A percentile compares a stretch with the other conserved stretches of the same genome.
Conservation (phyloP, 2,329 filamentous ascomycete genomes). For the Beauveria medogensis region DNA sequence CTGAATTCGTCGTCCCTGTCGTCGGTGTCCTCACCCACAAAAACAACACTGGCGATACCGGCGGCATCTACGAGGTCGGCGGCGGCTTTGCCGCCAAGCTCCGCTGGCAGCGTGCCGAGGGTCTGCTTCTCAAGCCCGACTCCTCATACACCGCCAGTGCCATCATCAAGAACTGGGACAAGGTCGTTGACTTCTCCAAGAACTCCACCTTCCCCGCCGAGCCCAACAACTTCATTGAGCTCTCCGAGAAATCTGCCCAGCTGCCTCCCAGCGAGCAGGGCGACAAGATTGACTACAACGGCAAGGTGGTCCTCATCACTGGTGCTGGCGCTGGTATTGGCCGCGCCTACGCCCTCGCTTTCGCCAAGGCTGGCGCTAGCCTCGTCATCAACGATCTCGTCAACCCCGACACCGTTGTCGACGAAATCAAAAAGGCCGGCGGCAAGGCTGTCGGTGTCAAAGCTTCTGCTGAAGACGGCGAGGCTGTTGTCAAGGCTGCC, state of each 20-base stretch:
- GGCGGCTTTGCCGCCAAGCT: slow-evolving; percentile 89
- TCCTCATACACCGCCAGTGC: slow-evolving; percentile 80
- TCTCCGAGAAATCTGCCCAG: slow-evolving; percentile 79
- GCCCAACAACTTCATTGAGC: slow-evolving; percentile 76
- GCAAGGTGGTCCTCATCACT: slow-evolving; percentile 79
- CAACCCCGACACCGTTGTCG: slow-evolving; percentile 82
- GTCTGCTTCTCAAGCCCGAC: slow-evolving; percentile 84
- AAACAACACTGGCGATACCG: slow-evolving; percentile 73
- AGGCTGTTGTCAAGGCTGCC: slow-evolving; percentile 81
- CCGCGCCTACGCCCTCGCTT: slow-evolving; percentile 80
- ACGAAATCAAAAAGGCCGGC: slow-evolving; percentile 83
- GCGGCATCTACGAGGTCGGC: slow-evolving; percentile 87
- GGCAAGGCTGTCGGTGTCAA: slow-evolving; percentile 90
- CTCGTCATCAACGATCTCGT: slow-evolving; percentile 95
- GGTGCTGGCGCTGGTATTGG: slow-evolving; percentile 87
- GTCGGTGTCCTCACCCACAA: slow-evolving; percentile 84
- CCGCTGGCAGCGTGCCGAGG: slow-evolving; percentile 87
- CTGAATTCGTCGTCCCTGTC: slow-evolving; percentile 90
- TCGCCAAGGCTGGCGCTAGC: slow-evolving; percentile 74
- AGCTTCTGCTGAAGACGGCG: slow-evolving; percentile 87
- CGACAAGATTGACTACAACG: slow-evolving; percentile 71
- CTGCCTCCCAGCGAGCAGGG: slow-evolving; percentile 63
- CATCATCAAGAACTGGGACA: slow-evolving; percentile 80
- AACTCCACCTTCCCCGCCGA: slow-evolving; percentile 75
- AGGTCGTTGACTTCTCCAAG: slow-evolving; percentile 74